A percentile compares a stretch with the other conserved stretches of the same genome.
phyloP scores from a whole-genome alignment of 2,329 filamentous ascomycete genomes.

The Geosmithia morbida region DNA sequence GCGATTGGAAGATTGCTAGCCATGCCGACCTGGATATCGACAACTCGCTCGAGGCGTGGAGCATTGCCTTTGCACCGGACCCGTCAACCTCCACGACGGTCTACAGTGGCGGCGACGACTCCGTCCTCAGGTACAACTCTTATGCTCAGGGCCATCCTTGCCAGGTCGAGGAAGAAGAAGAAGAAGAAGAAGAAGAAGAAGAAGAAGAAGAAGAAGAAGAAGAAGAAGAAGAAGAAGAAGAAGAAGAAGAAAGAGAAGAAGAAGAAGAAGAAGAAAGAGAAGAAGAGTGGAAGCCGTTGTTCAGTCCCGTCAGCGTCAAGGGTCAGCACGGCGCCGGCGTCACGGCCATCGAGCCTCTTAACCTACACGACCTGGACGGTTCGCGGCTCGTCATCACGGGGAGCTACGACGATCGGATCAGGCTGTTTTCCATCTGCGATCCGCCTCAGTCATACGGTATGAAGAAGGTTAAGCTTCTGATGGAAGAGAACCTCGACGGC shows the following conservation, averaged over 20 bases:
- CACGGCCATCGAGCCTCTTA: slow-evolving; percentile 67
- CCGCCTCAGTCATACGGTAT: slow-evolving; percentile 22
- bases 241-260: slow-evolving; percentile 1
- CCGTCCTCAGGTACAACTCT: slow-evolving; percentile 34
- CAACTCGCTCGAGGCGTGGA: slow-evolving; percentile 60
- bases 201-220: slow-evolving; percentile 2
- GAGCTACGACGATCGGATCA: slow-evolving; percentile 77
- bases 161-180: too few species aligned
- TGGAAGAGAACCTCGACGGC: slow-evolving; percentile 53
- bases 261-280: background rate
- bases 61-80: slow-evolving; percentile 40
- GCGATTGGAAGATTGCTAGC: slow-evolving; percentile 21
- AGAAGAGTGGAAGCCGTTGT: background rate
- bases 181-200: background rate
- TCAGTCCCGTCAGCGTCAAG: slow-evolving; percentile 19
- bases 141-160: slow-evolving; percentile 11
- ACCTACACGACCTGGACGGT: slow-evolving; percentile 21
- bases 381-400: slow-evolving; percentile 61
- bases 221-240: background rate
- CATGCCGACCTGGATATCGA: slow-evolving; percentile 23
- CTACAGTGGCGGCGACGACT: slow-evolving; percentile 67
- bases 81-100: slow-evolving; percentile 18
- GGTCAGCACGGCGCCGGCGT: slow-evolving; percentile 65
- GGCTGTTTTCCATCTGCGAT: slow-evolving; percentile 43
- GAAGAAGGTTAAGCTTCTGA: slow-evolving; percentile 35